phyloP scores from a whole-genome alignment of 495 filamentous ascomycete genomes.

The Penicillium ucsense region DNA sequence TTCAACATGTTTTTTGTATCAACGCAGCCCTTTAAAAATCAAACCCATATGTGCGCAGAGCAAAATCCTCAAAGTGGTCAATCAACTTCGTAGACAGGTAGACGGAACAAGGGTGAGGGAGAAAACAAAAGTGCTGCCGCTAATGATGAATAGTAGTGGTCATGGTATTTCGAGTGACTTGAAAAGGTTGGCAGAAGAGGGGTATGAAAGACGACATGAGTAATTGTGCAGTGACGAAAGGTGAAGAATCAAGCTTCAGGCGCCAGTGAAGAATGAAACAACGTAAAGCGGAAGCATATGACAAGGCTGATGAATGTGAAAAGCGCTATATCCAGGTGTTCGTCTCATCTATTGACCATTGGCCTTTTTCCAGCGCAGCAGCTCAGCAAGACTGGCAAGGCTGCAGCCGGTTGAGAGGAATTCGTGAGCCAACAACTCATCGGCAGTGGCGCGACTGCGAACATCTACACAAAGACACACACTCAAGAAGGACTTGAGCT shows the following conservation, averaged over 20 bases:
- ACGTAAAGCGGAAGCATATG: too few relatives aligned
- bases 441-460: slow-evolving; percentile 82
- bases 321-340: not conserved
- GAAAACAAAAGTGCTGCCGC: too few relatives aligned
- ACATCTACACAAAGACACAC: slow-evolving; percentile 96
- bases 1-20: too few relatives aligned
- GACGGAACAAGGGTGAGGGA: not conserved
- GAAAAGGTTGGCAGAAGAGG: too few relatives aligned
- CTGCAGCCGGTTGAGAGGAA: slow-evolving; percentile 65
- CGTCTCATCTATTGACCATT: slow-evolving; percentile 24
- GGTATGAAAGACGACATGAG: not conserved
- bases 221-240: not conserved
- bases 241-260: not conserved
- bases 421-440: slow-evolving; percentile 73
- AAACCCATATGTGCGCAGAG: slow-evolving; percentile 28
- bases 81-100: not conserved
- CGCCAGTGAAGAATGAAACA: not conserved
- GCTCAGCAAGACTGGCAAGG: slow-evolving; percentile 67
- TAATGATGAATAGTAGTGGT: too few relatives aligned
- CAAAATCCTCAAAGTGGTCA: slow-evolving; percentile 9
- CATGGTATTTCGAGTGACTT: too few relatives aligned
- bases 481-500: slow-evolving; percentile 89
- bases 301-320: too few relatives aligned
- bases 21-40: slow-evolving; percentile 15
- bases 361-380: slow-evolving; percentile 61